Percentiles rank a stretch among this genome's conserved stretches.
phyloP scores from a whole-genome alignment of 2,329 filamentous ascomycete genomes.

The Magnaporthales sp. region DNA sequence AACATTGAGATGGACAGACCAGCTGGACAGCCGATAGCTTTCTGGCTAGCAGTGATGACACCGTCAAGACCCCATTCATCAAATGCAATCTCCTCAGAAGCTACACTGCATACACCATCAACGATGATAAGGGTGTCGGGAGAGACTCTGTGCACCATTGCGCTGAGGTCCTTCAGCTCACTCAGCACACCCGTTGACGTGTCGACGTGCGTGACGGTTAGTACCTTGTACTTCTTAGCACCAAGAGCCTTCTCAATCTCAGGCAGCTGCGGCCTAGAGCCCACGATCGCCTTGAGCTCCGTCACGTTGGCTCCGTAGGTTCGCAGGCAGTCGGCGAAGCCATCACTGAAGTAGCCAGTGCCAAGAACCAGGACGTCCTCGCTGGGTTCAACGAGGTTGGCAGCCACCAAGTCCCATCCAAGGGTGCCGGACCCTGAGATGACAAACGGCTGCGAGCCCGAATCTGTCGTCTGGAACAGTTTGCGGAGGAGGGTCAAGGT shows the following conservation, averaged over 20 bases:
- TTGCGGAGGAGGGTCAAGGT: conserved; percentile 79
- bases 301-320: conserved; percentile 87
- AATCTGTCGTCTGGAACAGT: conserved; percentile 84
- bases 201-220: conserved; percentile 95
- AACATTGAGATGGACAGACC: conserved; percentile 92
- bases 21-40: conserved; percentile 92
- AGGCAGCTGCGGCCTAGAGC: conserved; percentile 74
- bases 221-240: conserved; percentile 85
- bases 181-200: conserved; percentile 94
- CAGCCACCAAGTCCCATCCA: conserved; percentile 93
- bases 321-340: conserved; percentile 84
- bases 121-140: conserved; percentile 88
- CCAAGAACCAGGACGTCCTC: conserved; percentile 90
- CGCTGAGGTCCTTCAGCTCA: conserved; percentile 76
- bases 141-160: conserved; percentile 76
- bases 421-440: conserved; percentile 91
- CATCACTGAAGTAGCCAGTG: conserved; percentile 95
- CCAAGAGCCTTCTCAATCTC: conserved; percentile 84
- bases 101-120: conserved; percentile 95
- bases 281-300: conserved; percentile 82
- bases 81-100: conserved; percentile 90
- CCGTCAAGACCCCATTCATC: conserved; percentile 91
- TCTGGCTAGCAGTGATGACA: conserved; percentile 90
- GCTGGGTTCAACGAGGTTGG: conserved; percentile 81
- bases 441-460: conserved; percentile 81